Evolutionary conservation across 2,329 filamentous ascomycete species (phyloP), one percentile per base, ranked within the genome.

Genomic region (Clathrospora elynae): DNA sequence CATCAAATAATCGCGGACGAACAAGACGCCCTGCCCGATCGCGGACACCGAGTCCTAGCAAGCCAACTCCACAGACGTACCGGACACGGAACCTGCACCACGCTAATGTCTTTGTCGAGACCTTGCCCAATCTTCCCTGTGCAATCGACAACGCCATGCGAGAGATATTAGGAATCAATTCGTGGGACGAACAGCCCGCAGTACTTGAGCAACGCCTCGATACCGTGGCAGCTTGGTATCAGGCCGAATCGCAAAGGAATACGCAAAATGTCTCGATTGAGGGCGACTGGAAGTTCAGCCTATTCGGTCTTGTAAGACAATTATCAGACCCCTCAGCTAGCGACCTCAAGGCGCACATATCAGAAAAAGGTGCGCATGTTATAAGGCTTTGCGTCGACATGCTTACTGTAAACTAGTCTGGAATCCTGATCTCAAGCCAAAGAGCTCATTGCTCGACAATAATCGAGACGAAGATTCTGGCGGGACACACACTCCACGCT

Each of bases 21-120:
- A n/a, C n/a, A n/a, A n/a, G n/a, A n/a, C n/a, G n/a, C n/a, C n/a
- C n/a, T n/a, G n/a, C 45, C 41, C 36, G 23, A 41, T 50, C 42
- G 45, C 43, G 47, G 29, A 52, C 53, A 19, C 53, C 49, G 8
- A 57, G 51, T 33, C 48, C 53, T 37, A 53, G 43, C 51, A 55
- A 57, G 37, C 42, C 44, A 36, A 41, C 44, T 2, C 53, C 37
- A 19, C 51, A 59, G 42, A 53, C 51, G 31, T 59, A 53, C 40
- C 46, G 49, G 44, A 55, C 40, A 18, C 46, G 46, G 37, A 59
- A 57, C 29, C 48, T 57, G 49, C 35, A 45, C 25, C 36, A 49
- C 20, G 47, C 51, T 30, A 25, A 41, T 17, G 45, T 53, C 17
- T 39, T 49, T 11, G 37, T 55, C 13, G 30, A 41, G 23, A 18